Evolutionary conservation across 2,329 filamentous ascomycete species (phyloP), one percentile per base, ranked within the genome.

Genomic region (Xylogone sp.): DNA sequence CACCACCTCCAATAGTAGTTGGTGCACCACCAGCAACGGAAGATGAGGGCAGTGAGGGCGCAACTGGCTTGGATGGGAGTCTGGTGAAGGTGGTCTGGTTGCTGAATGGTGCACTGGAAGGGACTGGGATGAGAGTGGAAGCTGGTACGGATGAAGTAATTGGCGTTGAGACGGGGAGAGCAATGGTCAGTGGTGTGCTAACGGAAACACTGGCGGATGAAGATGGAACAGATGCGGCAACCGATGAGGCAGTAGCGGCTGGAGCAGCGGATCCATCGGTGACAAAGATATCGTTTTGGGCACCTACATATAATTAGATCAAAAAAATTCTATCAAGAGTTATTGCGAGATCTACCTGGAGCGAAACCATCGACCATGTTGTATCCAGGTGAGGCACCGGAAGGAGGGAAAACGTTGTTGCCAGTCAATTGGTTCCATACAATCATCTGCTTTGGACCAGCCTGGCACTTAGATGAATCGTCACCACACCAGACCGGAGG

Each of bases 361-460:
- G 7, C 6, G 21, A 21, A 45, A 19, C 43, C 10, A 19, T 42
- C 18, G 9, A 3, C 12, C 29, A 50, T 27, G 22, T 50, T 50
- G 21, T 50, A 44, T 16, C 48, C 48, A 31, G 43, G 39, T 8
- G 29, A 21, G 16, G 44, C 42, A 45, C 24, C n/a, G 7, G 21
- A 20, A 19, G 21, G n/a, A 27, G 31, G 31, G 16, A 16, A 21
- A 19, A 43, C 34, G 22, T 49, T 22, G 43, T 34, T 21, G 16
- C 12, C 13, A 3, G 29, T 60, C 66, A 59, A 53, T 69, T 69
- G 75, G 49, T 77, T 68, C 69, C 71, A 77, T 1, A 68, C 74
- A 50, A 77, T 71, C 69, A 77, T 77, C 59, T 78, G 75, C 63
- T 78, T 78, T 1, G 75, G 72, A 0, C 76, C 75, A 13, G 66